These are phyloP conservation scores for Sequoia sempervirens DNA, from an alignment of 75 land plant genomes.

Conservation along the genomic window DNA sequence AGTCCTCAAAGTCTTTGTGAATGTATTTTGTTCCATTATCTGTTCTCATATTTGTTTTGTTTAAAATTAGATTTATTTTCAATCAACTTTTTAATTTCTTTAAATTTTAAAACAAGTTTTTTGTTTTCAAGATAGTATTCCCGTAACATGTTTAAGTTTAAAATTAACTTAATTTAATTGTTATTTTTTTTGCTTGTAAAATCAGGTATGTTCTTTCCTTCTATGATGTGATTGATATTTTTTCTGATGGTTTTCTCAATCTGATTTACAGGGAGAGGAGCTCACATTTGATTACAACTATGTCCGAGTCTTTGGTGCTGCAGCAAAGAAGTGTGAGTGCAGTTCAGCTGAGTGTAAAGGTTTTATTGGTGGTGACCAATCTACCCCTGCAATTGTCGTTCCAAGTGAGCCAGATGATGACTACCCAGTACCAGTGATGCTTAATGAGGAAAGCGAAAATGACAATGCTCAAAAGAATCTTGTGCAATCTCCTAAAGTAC, in stretches of 20 bases:
- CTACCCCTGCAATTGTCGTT: slow-evolving; percentile 41
- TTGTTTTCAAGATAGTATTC: too few relatives aligned
- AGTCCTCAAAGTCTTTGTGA: too few relatives aligned
- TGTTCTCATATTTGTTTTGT: too few relatives aligned
- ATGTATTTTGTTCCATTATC: too few relatives aligned
- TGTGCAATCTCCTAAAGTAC: not conserved
- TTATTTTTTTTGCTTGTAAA: not conserved
- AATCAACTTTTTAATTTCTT: too few relatives aligned
- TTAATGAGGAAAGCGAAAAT: slow-evolving; percentile 42
- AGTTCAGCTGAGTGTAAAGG: slow-evolving; percentile 79
- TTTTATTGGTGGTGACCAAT: slow-evolving; percentile 86
- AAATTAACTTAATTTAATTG: not conserved
- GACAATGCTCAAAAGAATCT: slow-evolving; percentile 1
- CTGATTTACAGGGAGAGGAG: slow-evolving; percentile 75
- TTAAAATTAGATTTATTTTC: too few relatives aligned
- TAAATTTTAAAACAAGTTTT: too few relatives aligned
- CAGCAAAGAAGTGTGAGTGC: slow-evolving; percentile 92
- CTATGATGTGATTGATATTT: not conserved
- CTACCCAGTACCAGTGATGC: slow-evolving; percentile 70
- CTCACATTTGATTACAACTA: slow-evolving; percentile 93
- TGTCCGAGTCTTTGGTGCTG: slow-evolving; percentile 86
- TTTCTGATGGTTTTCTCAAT: not conserved
- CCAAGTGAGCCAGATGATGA: slow-evolving; percentile 84
- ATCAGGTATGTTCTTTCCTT: not conserved
- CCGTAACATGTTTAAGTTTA: not conserved